Conservation (phyloP, 2,329 filamentous ascomycete genomes). For the Grosmannia penicillata region DNA sequence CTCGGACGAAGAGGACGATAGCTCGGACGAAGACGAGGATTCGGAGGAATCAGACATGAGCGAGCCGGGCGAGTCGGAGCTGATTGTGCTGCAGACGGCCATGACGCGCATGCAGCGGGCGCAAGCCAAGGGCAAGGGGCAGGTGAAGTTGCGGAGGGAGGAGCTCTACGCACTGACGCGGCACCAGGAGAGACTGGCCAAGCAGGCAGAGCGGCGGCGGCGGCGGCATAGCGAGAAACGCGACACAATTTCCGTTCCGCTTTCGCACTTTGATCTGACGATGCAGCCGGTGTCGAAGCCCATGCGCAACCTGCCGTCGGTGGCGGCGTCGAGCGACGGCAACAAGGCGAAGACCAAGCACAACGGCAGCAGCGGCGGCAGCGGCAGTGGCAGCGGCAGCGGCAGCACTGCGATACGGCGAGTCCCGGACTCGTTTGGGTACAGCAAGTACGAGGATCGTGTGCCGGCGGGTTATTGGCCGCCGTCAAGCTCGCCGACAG, state of each 20-base stretch:
- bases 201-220: conserved; percentile 19
- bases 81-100: conserved; percentile 62
- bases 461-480: not conserved
- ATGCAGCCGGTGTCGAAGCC: conserved; percentile 25
- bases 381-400: no score
- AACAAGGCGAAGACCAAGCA: not conserved
- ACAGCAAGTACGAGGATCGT: no score
- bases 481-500: not conserved
- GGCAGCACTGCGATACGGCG: no score
- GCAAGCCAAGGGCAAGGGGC: conserved; percentile 57
- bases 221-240: conserved; percentile 22
- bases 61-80: conserved; percentile 36
- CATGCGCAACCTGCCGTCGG: conserved; percentile 11
- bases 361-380: not conserved
- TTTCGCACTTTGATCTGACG: conserved; percentile 30
- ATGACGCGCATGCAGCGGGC: conserved; percentile 68
- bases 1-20: conserved; percentile 22
- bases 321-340: conserved; percentile 14
- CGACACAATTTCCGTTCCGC: conserved; percentile 33
- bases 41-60: conserved; percentile 22
- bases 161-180: conserved; percentile 72
- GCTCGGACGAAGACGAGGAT: conserved; percentile 33
- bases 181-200: conserved; percentile 43
- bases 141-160: conserved; percentile 65
- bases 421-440: no score